Conservation (phyloP, 768 basidiomycete species). For the Termitomyces sp. region DNA sequence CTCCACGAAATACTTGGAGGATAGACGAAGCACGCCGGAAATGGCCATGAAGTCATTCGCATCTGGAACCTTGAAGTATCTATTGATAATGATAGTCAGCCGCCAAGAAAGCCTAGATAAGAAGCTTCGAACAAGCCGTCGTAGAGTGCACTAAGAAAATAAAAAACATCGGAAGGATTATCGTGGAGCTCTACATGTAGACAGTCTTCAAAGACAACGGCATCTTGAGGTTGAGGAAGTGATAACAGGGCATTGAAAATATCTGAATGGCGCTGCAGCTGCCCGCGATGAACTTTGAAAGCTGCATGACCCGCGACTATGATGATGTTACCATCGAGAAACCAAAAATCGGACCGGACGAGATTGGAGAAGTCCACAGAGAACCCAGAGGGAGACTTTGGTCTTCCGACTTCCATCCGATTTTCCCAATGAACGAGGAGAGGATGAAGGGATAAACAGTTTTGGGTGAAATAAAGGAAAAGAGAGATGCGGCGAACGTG, state of each 20-base stretch:
- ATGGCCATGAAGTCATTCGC: slow-evolving; percentile 54
- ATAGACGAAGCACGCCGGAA: slow-evolving; percentile 62
- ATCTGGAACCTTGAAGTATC: slow-evolving; percentile 49
- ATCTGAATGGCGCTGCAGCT: slow-evolving; percentile 70
- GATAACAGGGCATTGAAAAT: slow-evolving; percentile 66
- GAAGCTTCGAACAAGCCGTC: slow-evolving; percentile 59
- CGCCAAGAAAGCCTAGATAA: background rate
- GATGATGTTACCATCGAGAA: slow-evolving; percentile 65
- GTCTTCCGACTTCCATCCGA: slow-evolving; percentile 6
- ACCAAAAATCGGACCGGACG: slow-evolving; percentile 63
- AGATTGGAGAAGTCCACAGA: slow-evolving; percentile 17
- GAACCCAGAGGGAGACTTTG: background rate
- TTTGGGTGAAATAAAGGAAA: background rate
- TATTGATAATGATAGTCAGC: slow-evolving; percentile 17
- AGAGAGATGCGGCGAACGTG: background rate
- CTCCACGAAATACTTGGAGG: slow-evolving; percentile 72
- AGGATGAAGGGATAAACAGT: background rate
- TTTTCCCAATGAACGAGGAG: background rate
- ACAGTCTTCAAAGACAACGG: slow-evolving; percentile 52
- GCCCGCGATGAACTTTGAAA: slow-evolving; percentile 73
- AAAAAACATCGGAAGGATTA: slow-evolving; percentile 57
- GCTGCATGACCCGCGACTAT: slow-evolving; percentile 50
- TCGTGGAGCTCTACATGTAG: slow-evolving; percentile 59
- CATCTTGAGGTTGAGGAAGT: slow-evolving; percentile 50
- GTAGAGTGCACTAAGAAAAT: slow-evolving; percentile 64